Evolutionary conservation across 2,329 filamentous ascomycete species (phyloP).

Genomic region (Cladosporium sp.): DNA sequence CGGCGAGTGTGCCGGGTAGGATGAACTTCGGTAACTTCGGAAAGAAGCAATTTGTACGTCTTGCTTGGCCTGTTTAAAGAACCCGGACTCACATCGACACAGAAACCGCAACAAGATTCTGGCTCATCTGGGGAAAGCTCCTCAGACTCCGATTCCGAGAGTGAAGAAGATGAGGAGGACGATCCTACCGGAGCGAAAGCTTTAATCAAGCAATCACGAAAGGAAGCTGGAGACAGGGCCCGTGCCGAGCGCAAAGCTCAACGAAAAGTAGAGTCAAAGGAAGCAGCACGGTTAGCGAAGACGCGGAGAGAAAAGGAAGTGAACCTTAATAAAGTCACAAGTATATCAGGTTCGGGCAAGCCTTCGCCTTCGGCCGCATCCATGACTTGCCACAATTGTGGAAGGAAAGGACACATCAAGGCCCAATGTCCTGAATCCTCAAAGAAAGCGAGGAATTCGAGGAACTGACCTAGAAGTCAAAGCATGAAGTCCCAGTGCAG

Average conservation of each 20-base stretch:
- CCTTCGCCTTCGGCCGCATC: constrained; percentile 2
- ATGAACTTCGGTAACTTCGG: constrained; percentile 48
- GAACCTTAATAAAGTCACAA: constrained; percentile 51
- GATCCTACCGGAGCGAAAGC: constrained; percentile 36
- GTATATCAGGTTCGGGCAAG: constrained; percentile 47
- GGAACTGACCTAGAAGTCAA: not conserved
- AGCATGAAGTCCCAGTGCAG: too few species aligned
- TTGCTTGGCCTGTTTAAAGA: not conserved
- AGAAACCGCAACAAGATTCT: constrained; percentile 35
- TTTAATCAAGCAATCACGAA: constrained; percentile 41
- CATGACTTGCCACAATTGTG: constrained; percentile 56
- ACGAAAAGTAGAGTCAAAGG: constrained; percentile 44
- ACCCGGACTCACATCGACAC: constrained; percentile 19
- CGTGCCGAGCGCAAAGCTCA: constrained; percentile 41
- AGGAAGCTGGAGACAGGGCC: constrained; percentile 38
- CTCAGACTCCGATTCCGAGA: constrained; percentile 32
- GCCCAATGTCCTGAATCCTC: constrained; percentile 46
- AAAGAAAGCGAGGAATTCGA: not conserved
- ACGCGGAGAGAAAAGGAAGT: constrained; percentile 60
- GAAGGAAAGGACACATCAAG: constrained; percentile 55
- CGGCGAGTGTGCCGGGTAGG: constrained; percentile 34
- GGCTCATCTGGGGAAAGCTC: constrained; percentile 19
- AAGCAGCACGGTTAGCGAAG: constrained; percentile 49
- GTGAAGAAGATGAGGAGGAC: constrained; percentile 33
- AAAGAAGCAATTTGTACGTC: constrained; percentile 13